Percentiles rank a stretch among this genome's conserved stretches.
phyloP scores from a whole-genome alignment of 768 basidiomycete genomes.

The Chlorophyllum brunneum region DNA sequence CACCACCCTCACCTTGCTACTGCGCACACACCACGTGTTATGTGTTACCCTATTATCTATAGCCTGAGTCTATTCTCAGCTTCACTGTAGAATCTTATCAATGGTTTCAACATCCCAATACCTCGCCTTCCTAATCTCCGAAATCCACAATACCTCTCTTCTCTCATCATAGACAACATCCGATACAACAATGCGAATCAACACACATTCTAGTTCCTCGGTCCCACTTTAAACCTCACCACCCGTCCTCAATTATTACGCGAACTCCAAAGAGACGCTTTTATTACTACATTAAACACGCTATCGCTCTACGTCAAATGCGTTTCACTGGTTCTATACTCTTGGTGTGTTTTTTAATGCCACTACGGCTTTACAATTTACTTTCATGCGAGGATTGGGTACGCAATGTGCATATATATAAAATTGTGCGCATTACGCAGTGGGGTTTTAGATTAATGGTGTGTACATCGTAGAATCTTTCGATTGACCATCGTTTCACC shows the following conservation, averaged over 20 bases:
- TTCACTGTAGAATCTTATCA: too few relatives aligned
- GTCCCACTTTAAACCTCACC: background rate
- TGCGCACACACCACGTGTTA: too few relatives aligned
- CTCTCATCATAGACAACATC: background rate
- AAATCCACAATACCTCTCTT: too few relatives aligned
- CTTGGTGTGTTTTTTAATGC: background rate
- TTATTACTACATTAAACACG: background rate
- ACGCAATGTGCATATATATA: background rate
- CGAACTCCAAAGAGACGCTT: too few relatives aligned
- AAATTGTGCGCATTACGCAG: slow-evolving; percentile 20
- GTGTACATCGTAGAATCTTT: slow-evolving; percentile 16
- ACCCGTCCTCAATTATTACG: background rate
- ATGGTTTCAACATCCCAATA: too few relatives aligned
- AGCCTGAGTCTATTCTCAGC: too few relatives aligned
- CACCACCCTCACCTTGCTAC: too few relatives aligned
- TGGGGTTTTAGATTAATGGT: too few relatives aligned
- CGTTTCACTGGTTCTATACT: background rate
- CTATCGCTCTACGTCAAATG: background rate
- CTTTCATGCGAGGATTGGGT: too few relatives aligned
- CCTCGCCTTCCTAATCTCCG: too few relatives aligned
- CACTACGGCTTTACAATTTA: slow-evolving; percentile 25
- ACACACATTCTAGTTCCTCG: background rate
- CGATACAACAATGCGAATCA: background rate
- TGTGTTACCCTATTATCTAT: too few relatives aligned
- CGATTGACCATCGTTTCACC: slow-evolving; percentile 21